These are phyloP conservation scores for Penicillium canariense DNA, from an alignment of 495 filamentous ascomycete species.

Conservation along the genomic window DNA sequence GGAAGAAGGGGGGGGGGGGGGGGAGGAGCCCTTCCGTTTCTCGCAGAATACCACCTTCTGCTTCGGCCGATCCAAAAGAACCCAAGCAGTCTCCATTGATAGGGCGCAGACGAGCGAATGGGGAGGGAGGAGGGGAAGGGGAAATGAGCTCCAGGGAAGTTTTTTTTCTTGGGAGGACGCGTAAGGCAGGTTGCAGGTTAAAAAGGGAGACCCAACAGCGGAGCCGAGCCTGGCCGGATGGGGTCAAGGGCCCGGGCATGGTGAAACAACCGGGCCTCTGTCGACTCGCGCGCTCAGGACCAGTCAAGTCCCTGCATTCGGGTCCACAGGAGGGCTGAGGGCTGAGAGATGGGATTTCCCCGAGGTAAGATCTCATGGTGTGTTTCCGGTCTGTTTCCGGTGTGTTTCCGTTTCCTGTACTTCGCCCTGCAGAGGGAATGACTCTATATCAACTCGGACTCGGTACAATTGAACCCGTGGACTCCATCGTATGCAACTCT, in stretches of 20 bases:
- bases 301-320: slow-evolving; percentile 25
- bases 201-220: slow-evolving; percentile 16
- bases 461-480: no score
- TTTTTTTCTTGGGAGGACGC: slow-evolving; percentile 29
- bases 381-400: no score
- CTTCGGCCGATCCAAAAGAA: neutral
- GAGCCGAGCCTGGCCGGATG: slow-evolving; percentile 21
- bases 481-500: no score
- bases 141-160: slow-evolving; percentile 3
- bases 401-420: no score
- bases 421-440: no score
- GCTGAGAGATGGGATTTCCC: slow-evolving; percentile 4
- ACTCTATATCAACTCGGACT: no score
- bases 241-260: slow-evolving; percentile 38
- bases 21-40: neutral
- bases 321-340: slow-evolving; percentile 13
- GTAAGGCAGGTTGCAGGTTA: slow-evolving; percentile 34
- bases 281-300: slow-evolving; percentile 1
- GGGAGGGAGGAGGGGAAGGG: neutral
- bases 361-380: neutral
- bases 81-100: neutral
- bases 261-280: slow-evolving; percentile 32
- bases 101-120: neutral
- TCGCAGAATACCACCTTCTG: slow-evolving; percentile 6
- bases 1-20: neutral